These are phyloP conservation scores for Podospora fimiseda DNA, from an alignment of 495 filamentous ascomycete species.

Conservation along the genomic window DNA sequence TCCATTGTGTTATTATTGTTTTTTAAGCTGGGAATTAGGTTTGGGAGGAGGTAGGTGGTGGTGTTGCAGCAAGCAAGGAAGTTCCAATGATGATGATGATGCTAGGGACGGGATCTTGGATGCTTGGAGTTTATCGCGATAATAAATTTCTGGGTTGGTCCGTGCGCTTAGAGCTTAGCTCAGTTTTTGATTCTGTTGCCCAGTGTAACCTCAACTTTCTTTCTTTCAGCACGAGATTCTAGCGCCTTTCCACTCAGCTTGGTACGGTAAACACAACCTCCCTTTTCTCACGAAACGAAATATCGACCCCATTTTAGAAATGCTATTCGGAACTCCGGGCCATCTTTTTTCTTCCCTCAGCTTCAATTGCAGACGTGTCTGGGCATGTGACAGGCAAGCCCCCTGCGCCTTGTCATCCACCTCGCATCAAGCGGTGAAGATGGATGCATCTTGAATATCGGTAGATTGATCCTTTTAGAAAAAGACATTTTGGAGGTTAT, in stretches of 20 bases:
- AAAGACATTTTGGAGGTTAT: not conserved
- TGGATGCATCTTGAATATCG: too few relatives aligned
- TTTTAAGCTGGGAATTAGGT: not conserved
- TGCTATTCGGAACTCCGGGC: not conserved
- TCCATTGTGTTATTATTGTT: slow-evolving; percentile 3
- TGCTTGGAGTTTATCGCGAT: not conserved
- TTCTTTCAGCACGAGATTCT: too few relatives aligned
- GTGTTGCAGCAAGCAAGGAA: slow-evolving; percentile 1
- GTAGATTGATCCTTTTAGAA: too few relatives aligned
- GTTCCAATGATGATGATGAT: not conserved
- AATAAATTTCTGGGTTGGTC: slow-evolving; percentile 3
- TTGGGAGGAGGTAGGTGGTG: not conserved
- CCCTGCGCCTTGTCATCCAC: not conserved
- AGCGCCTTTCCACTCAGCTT: too few relatives aligned
- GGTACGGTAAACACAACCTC: too few relatives aligned
- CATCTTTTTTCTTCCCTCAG: too few relatives aligned
- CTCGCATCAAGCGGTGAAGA: not conserved
- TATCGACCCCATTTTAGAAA: too few relatives aligned
- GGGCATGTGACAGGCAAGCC: not conserved
- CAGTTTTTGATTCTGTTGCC: too few relatives aligned
- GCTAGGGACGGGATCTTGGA: not conserved
- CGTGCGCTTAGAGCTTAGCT: not conserved
- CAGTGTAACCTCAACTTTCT: not conserved
- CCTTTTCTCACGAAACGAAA: too few relatives aligned
- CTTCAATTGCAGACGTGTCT: too few relatives aligned